Evolutionary conservation across 176 grass and related monocot species (phyloP), one percentile per base, ranked within the genome.

Genomic region (Guadua angustifolia): DNA sequence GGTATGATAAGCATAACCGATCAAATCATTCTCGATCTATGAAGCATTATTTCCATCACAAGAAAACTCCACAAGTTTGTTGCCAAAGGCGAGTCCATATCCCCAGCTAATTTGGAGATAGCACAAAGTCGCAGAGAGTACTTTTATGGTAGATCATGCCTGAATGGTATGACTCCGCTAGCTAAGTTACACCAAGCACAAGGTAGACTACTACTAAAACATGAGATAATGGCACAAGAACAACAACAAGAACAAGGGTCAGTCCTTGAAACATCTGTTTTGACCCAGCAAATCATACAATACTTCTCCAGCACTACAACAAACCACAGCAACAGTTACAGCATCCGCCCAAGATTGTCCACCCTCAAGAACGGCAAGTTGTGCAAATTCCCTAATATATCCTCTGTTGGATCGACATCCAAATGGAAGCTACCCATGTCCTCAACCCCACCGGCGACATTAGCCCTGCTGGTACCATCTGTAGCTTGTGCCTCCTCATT

Each of bases 311-410:
- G 61, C 61, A 26, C 33, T 80, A 74, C 38, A 7, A 18, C 33
- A 39, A 79, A 26, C n/a, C 59, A 66, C 14, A 25, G 33, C 8
- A 16, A 42, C 59, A 26, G 1, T 69, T 84, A 93, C 35, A 88
- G 64, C 85, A 83, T 85, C 52, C 81, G 66, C 51, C 82, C 83
- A 75, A 82, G 88, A 88, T 83, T 91, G 57, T 91, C 89, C 50
- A 86, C 86, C 86, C 87, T 91, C 81, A 89, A 79, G 84, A 94
- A 91, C 0, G 84, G 92, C 55, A 94, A 18, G 56, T 89, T 87
- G 33, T 91, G 92, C 69, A 89, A 81, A 92, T 89, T 89, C 73
- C 93, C 93, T 58, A 95, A 76, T 36, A 98, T 90, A 75, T 95
- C 92, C 53, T 94, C 88, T 0, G 88, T 73, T 7, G 84, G 74